Evolutionary conservation across 495 filamentous ascomycete species (phyloP).

Genomic region (Xylaria flabelliformis): DNA sequence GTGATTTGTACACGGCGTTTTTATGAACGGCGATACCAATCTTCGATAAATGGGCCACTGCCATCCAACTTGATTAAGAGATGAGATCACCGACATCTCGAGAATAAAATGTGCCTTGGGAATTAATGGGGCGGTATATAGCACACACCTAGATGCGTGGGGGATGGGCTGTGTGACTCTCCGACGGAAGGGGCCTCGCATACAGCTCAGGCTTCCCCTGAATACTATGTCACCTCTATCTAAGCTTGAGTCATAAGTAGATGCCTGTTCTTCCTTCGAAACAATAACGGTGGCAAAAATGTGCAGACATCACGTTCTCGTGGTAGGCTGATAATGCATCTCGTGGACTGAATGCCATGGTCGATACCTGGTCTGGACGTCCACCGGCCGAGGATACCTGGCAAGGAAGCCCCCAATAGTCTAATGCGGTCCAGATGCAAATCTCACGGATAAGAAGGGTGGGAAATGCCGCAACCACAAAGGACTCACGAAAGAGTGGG

Average conservation of each 20-base stretch:
- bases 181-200: neutral
- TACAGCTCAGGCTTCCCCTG: neutral
- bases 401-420: neutral
- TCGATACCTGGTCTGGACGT: neutral
- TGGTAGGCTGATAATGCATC: neutral
- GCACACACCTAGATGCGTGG: neutral
- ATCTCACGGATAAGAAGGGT: neutral
- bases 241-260: neutral
- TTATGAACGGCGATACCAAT: neutral
- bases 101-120: neutral
- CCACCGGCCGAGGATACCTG: neutral
- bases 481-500: neutral
- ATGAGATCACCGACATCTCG: neutral
- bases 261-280: neutral
- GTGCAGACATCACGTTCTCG: neutral
- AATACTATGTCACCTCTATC: neutral
- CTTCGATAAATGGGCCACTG: neutral
- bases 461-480: constrained; percentile 4
- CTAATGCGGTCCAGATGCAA: neutral
- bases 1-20: neutral
- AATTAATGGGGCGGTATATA: neutral
- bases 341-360: neutral
- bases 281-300: neutral
- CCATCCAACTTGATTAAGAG: too few species aligned
- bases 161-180: neutral